These are phyloP conservation scores for Elongisporangium undulatum DNA, from an alignment of 352 stramenopile genomes.

Conservation along the genomic window DNA sequence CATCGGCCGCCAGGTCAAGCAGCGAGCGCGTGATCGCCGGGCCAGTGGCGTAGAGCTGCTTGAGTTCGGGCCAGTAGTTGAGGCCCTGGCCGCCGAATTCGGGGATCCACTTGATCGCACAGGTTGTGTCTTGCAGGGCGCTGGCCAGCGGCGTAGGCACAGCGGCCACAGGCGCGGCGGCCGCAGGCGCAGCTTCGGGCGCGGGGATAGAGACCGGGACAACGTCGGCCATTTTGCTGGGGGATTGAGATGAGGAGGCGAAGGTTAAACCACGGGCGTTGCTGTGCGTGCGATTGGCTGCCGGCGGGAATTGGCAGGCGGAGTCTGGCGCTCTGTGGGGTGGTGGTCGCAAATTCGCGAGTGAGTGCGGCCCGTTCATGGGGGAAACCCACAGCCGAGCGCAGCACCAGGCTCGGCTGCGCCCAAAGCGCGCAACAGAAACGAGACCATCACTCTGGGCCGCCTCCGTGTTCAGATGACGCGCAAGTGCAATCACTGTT, in stretches of 20 bases:
- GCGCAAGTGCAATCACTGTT: background rate
- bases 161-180: too few species aligned
- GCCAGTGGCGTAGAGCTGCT: slow-evolving; percentile 32
- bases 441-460: background rate
- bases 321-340: background rate
- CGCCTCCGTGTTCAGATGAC: background rate
- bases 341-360: background rate
- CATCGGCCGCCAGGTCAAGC: slow-evolving; percentile 38
- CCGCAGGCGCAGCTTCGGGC: background rate
- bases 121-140: background rate
- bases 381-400: background rate
- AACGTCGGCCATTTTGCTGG: background rate
- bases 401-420: background rate
- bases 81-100: slow-evolving; percentile 73
- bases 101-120: slow-evolving; percentile 22
- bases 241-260: background rate
- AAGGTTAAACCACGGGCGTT: background rate
- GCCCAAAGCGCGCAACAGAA: background rate
- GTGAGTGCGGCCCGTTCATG: background rate
- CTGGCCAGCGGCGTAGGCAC: background rate
- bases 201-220: background rate
- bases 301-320: background rate
- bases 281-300: background rate
- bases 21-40: slow-evolving; percentile 25
- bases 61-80: slow-evolving; percentile 64